A percentile compares a stretch with the other conserved stretches of the same genome.
Evolutionary conservation across 805 yeast genomes (phyloP).

Genomic region (Hanseniaspora pseudoguilliermondii): DNA sequence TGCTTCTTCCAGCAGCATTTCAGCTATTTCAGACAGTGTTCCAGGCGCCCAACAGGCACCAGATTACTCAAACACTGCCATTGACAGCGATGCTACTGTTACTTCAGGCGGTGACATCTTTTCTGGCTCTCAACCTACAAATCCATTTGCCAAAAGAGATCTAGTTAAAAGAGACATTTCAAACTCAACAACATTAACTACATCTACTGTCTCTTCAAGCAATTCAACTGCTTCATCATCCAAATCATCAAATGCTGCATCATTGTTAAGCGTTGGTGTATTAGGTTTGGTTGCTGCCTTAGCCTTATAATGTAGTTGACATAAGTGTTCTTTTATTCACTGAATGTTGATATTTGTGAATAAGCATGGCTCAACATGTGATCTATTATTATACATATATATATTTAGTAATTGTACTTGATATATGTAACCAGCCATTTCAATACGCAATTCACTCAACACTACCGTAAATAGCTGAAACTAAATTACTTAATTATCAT

Average conservation of each 20-base stretch:
- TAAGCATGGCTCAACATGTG: neutral
- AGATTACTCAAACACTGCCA: conserved; percentile 35
- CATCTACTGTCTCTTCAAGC: neutral
- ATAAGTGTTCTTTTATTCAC: neutral
- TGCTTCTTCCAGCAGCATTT: conserved; percentile 17
- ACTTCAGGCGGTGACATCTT: conserved; percentile 24
- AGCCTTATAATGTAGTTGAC: neutral
- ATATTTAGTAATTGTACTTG: too few relatives aligned
- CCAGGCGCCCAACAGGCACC: conserved; percentile 42
- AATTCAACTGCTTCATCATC: neutral
- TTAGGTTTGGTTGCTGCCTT: neutral
- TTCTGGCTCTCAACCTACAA: conserved; percentile 13
- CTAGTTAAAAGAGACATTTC: neutral
- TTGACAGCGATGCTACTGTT: conserved; percentile 19
- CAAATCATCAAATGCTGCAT: neutral
- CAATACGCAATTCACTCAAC: too few relatives aligned
- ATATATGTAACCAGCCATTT: too few relatives aligned
- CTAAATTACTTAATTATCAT: too few relatives aligned
- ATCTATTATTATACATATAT: neutral
- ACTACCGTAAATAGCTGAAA: too few relatives aligned
- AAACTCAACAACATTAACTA: neutral
- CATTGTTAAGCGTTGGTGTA: neutral
- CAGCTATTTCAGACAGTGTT: conserved; percentile 18
- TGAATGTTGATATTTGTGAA: too few relatives aligned
- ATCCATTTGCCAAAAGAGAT: conserved; percentile 4